These are phyloP conservation scores for Malania oleifera DNA, from an alignment of 164 flowering plant genomes.

Conservation along the genomic window DNA sequence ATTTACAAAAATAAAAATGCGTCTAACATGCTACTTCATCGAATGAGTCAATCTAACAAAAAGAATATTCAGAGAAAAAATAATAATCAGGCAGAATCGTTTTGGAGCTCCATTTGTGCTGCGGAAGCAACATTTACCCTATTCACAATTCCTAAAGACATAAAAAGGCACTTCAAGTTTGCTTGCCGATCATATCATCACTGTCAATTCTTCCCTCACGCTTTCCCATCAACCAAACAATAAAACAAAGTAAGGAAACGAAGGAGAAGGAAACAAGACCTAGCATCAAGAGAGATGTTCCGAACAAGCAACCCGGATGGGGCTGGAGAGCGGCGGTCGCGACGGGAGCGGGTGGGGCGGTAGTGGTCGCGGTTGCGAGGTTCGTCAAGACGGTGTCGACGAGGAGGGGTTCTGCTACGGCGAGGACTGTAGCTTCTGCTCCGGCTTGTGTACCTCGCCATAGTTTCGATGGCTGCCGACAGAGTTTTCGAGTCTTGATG, in stretches of 20 bases:
- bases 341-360: constrained; percentile 32
- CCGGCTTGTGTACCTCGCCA: constrained; percentile 56
- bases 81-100: too few relatives aligned
- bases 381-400: constrained; percentile 40
- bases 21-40: too few relatives aligned
- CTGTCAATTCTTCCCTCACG: neutral
- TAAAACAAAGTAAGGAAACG: neutral
- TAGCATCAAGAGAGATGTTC: constrained; percentile 80
- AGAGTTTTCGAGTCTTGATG: neutral
- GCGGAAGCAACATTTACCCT: too few relatives aligned
- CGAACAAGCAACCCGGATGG: constrained; percentile 88
- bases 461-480: too few relatives aligned
- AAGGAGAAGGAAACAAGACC: constrained; percentile 28
- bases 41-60: too few relatives aligned
- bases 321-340: constrained; percentile 60
- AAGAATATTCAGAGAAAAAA: too few relatives aligned
- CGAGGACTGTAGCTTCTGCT: constrained; percentile 60
- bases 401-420: constrained; percentile 49
- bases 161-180: too few relatives aligned
- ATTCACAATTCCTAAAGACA: too few relatives aligned
- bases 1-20: too few relatives aligned
- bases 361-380: constrained; percentile 55
- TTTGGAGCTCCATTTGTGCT: too few relatives aligned
- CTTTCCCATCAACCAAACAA: neutral
- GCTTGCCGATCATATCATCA: too few relatives aligned